Evolutionary conservation across 352 stramenopile genomes (phyloP).

Genomic region (Globisporangium canariense): DNA sequence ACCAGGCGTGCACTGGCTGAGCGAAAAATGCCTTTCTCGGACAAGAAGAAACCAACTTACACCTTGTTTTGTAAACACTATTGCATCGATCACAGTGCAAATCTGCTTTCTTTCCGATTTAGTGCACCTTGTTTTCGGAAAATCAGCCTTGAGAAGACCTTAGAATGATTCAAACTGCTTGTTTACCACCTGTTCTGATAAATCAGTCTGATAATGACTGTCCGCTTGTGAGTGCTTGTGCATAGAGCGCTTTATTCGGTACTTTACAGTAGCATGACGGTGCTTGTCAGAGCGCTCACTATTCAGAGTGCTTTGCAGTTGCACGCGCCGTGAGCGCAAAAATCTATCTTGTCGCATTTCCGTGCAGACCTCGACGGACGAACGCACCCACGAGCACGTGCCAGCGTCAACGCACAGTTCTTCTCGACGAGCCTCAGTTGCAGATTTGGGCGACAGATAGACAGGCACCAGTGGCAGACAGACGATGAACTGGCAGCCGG

Average conservation of each 20-base stretch:
- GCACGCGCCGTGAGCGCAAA: neutral
- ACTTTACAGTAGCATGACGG: neutral
- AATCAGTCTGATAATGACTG: neutral
- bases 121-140: neutral
- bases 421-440: neutral
- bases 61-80: neutral
- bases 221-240: too few species aligned
- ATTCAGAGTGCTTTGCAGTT: neutral
- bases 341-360: conserved; percentile 9
- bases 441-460: neutral
- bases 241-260: too few species aligned
- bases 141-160: neutral
- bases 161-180: neutral
- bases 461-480: neutral
- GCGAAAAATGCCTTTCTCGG: too few species aligned
- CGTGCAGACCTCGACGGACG: neutral
- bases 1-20: neutral
- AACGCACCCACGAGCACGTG: neutral
- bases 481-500: conserved; percentile 52
- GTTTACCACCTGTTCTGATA: neutral
- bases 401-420: too few species aligned
- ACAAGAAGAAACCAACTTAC: neutral
- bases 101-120: neutral
- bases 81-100: neutral
- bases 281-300: neutral